Conservation (phyloP, 2,329 filamentous ascomycete genomes). For the Blastomyces gilchristii region DNA sequence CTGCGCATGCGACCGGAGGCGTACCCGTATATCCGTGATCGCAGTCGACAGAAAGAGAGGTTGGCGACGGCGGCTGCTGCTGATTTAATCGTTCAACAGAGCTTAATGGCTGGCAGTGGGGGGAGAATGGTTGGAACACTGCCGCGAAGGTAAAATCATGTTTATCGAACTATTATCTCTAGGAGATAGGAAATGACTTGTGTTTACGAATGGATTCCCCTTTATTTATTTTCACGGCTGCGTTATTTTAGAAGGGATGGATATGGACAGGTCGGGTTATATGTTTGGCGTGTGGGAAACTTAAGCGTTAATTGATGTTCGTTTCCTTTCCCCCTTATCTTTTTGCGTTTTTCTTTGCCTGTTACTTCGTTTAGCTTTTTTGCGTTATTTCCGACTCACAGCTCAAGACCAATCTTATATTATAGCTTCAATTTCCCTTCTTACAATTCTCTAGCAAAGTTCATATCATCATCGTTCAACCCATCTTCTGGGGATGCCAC, state of each 20-base stretch:
- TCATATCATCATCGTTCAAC: background rate
- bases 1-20: slow-evolving; percentile 91
- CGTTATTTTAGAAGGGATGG: background rate
- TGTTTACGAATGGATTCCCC: background rate
- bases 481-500: background rate
- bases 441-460: background rate
- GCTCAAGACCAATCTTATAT: background rate
- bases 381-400: background rate
- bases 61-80: slow-evolving; percentile 83
- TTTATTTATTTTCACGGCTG: background rate
- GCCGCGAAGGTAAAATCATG: slow-evolving; percentile 22
- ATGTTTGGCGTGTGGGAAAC: background rate
- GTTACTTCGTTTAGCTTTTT: background rate
- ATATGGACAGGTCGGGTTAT: background rate
- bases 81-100: slow-evolving; percentile 89
- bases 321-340: background rate
- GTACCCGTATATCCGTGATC: slow-evolving; percentile 72
- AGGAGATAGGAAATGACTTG: background rate
- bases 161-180: background rate
- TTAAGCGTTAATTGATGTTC: background rate
- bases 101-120: slow-evolving; percentile 53
- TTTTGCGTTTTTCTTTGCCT: background rate
- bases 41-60: slow-evolving; percentile 87
- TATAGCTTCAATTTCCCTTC: background rate
- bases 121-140: slow-evolving; percentile 43